Percentiles rank a stretch among this genome's conserved stretches.
Evolutionary conservation across 2,329 filamentous ascomycete species (phyloP).

Genomic region (Moelleriella libera): DNA sequence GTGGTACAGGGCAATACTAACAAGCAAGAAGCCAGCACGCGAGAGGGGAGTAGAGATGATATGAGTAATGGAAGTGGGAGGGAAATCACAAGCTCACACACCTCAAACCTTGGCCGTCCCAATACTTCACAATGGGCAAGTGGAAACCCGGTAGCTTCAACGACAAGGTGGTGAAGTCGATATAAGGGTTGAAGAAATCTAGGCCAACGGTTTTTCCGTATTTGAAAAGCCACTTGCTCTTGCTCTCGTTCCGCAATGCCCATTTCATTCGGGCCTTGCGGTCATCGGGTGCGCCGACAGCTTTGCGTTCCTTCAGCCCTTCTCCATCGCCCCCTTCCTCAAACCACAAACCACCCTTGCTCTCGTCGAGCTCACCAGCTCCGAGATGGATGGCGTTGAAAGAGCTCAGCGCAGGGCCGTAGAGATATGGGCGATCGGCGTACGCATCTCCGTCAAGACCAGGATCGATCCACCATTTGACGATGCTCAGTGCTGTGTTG

Average conservation of each 20-base stretch:
- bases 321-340: constrained; percentile 52
- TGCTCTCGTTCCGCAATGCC: constrained; percentile 34
- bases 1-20: too few species aligned
- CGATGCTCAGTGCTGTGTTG: constrained; percentile 67
- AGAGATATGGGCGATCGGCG: constrained; percentile 73
- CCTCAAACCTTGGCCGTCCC: constrained; percentile 67
- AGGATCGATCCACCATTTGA: constrained; percentile 84
- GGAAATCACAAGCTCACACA: constrained; percentile 30
- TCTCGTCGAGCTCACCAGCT: constrained; percentile 27
- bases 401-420: constrained; percentile 65
- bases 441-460: constrained; percentile 83
- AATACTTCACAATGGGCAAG: constrained; percentile 61
- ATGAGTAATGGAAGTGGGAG: neutral
- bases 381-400: constrained; percentile 69
- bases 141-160: constrained; percentile 60
- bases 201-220: constrained; percentile 36
- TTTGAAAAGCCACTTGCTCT: constrained; percentile 39
- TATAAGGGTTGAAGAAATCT: constrained; percentile 80
- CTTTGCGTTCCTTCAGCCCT: constrained; percentile 29
- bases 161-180: constrained; percentile 68
- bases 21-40: neutral
- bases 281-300: constrained; percentile 35
- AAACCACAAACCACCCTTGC: constrained; percentile 39
- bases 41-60: neutral
- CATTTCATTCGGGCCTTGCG: constrained; percentile 43